Conservation (phyloP, 768 basidiomycete species). For the Terana coerulea region DNA sequence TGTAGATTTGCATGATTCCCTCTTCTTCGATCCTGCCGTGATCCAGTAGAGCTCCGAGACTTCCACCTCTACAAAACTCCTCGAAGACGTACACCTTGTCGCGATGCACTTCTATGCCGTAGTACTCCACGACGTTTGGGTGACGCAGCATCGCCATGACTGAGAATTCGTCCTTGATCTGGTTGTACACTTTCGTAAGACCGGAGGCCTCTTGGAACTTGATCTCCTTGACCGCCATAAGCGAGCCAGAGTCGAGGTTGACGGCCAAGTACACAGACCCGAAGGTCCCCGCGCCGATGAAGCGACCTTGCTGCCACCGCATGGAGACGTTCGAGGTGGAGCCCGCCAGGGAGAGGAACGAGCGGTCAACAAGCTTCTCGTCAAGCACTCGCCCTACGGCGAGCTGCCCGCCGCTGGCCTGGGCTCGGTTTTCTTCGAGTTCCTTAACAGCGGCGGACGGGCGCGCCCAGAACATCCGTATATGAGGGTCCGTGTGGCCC, state of each 20-base stretch:
- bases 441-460: constrained; percentile 52
- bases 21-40: constrained; percentile 97
- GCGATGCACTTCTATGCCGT: constrained; percentile 97
- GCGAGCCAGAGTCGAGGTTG: constrained; percentile 90
- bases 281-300: constrained; percentile 98
- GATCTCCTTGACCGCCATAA: constrained; percentile 99
- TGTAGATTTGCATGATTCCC: constrained; percentile 91
- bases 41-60: constrained; percentile 82
- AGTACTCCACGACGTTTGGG: constrained; percentile 97
- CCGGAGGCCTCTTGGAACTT: constrained; percentile 93
- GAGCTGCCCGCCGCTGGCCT: constrained; percentile 64
- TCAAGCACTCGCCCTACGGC: constrained; percentile 90
- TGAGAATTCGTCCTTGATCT: constrained; percentile 92
- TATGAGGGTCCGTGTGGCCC: constrained; percentile 55
- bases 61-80: constrained; percentile 96
- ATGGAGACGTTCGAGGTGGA: constrained; percentile 93
- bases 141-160: constrained; percentile 99
- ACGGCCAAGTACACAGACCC: constrained; percentile 99
- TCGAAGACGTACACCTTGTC: constrained; percentile 99
- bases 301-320: constrained; percentile 96
- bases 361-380: constrained; percentile 89
- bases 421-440: constrained; percentile 63
- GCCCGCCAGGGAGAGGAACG: constrained; percentile 90
- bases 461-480: constrained; percentile 74
- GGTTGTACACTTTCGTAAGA: constrained; percentile 81